Conservation (phyloP, 2,329 filamentous ascomycete genomes). For the Trematosphaeria pertusa region DNA sequence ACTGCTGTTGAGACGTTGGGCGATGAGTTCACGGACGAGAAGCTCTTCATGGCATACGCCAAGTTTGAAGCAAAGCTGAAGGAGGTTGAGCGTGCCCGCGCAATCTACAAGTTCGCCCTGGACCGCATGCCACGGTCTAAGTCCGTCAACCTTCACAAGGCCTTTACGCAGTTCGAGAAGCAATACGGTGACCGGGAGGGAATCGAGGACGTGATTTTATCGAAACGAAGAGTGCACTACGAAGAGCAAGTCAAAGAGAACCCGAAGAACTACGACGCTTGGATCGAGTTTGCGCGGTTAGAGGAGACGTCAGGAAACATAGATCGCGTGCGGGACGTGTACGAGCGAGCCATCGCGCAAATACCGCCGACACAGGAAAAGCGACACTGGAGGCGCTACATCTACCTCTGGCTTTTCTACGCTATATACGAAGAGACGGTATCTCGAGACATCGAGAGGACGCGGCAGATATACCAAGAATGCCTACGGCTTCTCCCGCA, state of each 20-base stretch:
- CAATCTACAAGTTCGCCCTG: slow-evolving; percentile 96
- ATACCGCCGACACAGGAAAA: slow-evolving; percentile 96
- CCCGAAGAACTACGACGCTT: slow-evolving; percentile 93
- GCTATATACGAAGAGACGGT: slow-evolving; percentile 94
- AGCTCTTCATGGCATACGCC: slow-evolving; percentile 94
- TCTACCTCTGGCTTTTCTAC: slow-evolving; percentile 98
- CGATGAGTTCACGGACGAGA: slow-evolving; percentile 95
- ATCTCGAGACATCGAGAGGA: slow-evolving; percentile 76
- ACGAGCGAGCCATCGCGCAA: slow-evolving; percentile 94
- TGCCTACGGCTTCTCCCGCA: slow-evolving; percentile 89
- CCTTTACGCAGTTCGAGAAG: slow-evolving; percentile 97
- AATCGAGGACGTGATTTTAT: slow-evolving; percentile 94
- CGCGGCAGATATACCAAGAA: slow-evolving; percentile 88
- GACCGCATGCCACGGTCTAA: slow-evolving; percentile 89
- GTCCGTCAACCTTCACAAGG: slow-evolving; percentile 84
- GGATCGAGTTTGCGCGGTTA: slow-evolving; percentile 93
- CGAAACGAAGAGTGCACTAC: slow-evolving; percentile 90
- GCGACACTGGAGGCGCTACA: slow-evolving; percentile 94
- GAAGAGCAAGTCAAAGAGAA: slow-evolving; percentile 95
- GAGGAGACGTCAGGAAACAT: slow-evolving; percentile 85
- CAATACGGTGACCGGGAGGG: slow-evolving; percentile 94
- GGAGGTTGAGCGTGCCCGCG: slow-evolving; percentile 89
- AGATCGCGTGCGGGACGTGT: slow-evolving; percentile 87
- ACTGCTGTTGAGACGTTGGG: slow-evolving; percentile 86
- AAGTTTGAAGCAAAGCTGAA: slow-evolving; percentile 93